A percentile compares a stretch with the other conserved stretches of the same genome.
These are phyloP conservation scores for Scheffersomyces spartinae DNA, from an alignment of 805 yeast species.

Conservation along the genomic window DNA sequence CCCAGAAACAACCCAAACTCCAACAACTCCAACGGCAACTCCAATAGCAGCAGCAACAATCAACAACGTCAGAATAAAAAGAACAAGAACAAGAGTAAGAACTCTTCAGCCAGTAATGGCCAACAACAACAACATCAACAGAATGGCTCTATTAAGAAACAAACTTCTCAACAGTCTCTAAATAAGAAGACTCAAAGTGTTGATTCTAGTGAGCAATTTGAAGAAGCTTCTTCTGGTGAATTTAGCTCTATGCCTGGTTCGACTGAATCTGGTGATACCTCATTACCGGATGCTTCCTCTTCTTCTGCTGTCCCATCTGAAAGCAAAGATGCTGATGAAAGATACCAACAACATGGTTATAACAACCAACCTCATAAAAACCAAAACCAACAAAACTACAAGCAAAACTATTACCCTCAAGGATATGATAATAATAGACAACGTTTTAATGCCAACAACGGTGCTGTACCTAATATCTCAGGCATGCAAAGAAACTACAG, in stretches of 20 bases:
- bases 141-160: too few relatives aligned
- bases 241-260: too few relatives aligned
- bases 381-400: constrained; percentile 4
- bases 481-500: constrained; percentile 15
- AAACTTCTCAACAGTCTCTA: too few relatives aligned
- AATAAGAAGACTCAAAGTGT: too few relatives aligned
- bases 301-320: constrained; percentile 1
- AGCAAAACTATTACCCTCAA: constrained; percentile 4
- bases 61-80: too few relatives aligned
- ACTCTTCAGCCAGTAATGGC: too few relatives aligned
- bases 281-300: constrained; percentile 2
- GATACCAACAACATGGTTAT: constrained; percentile 2
- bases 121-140: constrained; percentile 7
- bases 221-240: constrained; percentile 1
- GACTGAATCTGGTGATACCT: constrained; percentile 1
- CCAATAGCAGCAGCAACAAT: too few relatives aligned
- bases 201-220: too few relatives aligned
- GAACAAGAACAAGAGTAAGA: constrained; percentile 10
- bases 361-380: constrained; percentile 2
- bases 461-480: constrained; percentile 1
- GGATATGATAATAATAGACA: constrained; percentile 2
- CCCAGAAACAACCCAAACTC: constrained; percentile 17
- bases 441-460: too few relatives aligned
- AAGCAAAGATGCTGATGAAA: constrained; percentile 1
- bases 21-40: constrained; percentile 13